Evolutionary conservation across 2,329 filamentous ascomycete genomes (phyloP), one percentile per base, ranked within the genome.

Genomic region (Elsinoe australis): DNA sequence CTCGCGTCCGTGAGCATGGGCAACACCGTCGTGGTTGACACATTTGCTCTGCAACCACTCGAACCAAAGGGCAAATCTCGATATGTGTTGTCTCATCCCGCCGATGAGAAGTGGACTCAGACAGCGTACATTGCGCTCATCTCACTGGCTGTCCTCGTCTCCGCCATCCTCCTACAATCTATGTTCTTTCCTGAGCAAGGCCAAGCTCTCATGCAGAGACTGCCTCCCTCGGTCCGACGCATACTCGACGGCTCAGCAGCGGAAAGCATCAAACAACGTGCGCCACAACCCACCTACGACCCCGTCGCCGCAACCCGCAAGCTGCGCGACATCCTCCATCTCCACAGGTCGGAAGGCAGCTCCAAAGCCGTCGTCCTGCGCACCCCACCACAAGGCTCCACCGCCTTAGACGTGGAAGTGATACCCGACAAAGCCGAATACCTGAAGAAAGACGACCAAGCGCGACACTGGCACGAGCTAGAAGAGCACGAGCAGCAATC

Each of bases 1-100:
- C 76, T 95, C 3, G 88, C 86, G 22, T 89, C 85, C 38, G 83
- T 87, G 32, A 87, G 84, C 41, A 80, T 94, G 56, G 83, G 80
- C 52, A 89, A 88, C 62, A 85, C 81, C 0, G 79, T 88, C 32
- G 79, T 84, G 22, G 81, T 94, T 19, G 86, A 94, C 64, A 83
- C 79, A 31, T 80, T 95, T 53, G 81, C 86, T 0, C 74, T 95
- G 4, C 62, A 67, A 4, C 70, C 70, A 7, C 58, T 69, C 17
- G 68, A 76, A 0, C 69, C 69, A n/a, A 67, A 71, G 9, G 71
- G 58, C 17, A 51, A 63, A 14, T 64, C 76, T 7, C 84, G 85
- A 53, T 88, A 89, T 61, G 76, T 88, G 3, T 77, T 89, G 24
- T 78, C 76, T 14, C 71, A 77, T 53, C 66, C 66, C 1, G 70